phyloP scores from a whole-genome alignment of 2,329 filamentous ascomycete genomes.

The Hymenotorrendiella dingleyae region DNA sequence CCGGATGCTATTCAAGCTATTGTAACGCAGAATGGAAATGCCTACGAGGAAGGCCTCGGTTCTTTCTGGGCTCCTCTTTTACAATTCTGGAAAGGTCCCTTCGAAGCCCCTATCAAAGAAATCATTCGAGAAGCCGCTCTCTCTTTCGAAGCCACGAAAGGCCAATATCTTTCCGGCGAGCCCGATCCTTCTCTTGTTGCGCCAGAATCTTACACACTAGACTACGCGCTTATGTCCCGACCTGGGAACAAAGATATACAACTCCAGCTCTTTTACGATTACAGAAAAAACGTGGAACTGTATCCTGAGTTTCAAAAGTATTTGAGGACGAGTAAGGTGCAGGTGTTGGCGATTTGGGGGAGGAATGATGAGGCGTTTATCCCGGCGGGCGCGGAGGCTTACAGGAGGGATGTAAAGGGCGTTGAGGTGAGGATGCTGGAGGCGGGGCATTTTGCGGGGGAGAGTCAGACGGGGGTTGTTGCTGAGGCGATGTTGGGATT shows the following conservation, averaged over 20 bases:
- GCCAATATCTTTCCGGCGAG: slow-evolving; percentile 22
- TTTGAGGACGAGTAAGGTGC: slow-evolving; percentile 43
- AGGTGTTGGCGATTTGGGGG: slow-evolving; percentile 53
- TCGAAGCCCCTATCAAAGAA: slow-evolving; percentile 9
- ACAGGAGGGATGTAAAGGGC: slow-evolving; percentile 42
- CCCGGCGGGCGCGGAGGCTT: slow-evolving; percentile 47
- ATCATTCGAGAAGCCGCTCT: slow-evolving; percentile 10
- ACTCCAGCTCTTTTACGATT: slow-evolving; percentile 52
- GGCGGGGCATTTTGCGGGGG: slow-evolving; percentile 48
- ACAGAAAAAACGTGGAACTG: slow-evolving; percentile 46
- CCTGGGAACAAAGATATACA: slow-evolving; percentile 47
- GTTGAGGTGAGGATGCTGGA: slow-evolving; percentile 46
- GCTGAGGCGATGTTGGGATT: slow-evolving; percentile 22
- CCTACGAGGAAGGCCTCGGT: slow-evolving; percentile 48
- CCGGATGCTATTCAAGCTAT: slow-evolving; percentile 45
- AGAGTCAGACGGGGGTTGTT: slow-evolving; percentile 19
- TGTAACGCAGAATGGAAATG: slow-evolving; percentile 56
- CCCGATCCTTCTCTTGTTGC: slow-evolving; percentile 8
- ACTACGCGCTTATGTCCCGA: slow-evolving; percentile 45
- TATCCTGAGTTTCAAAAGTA: slow-evolving; percentile 52
- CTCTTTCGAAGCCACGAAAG: slow-evolving; percentile 18
- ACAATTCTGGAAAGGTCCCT: slow-evolving; percentile 15
- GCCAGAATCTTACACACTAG: slow-evolving; percentile 35
- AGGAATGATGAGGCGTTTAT: slow-evolving; percentile 49
- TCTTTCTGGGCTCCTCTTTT: slow-evolving; percentile 21